Base-by-base conservation (phyloP, 1,139 yeast species). In the Hanseniaspora uvarum region DNA sequence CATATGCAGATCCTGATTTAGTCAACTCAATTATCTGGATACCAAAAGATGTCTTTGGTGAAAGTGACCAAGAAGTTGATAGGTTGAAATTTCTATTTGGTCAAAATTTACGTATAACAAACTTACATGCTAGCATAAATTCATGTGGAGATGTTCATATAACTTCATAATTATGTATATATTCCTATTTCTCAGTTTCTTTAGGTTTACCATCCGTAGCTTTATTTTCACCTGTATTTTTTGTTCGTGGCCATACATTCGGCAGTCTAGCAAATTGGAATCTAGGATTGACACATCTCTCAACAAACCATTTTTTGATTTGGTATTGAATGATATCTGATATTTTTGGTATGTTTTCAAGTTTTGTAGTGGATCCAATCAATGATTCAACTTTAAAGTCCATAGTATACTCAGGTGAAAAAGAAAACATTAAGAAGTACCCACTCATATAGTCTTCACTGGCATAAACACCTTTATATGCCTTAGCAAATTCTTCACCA, bases 271-370 rank as follows among this genome's bases (percentile, higher is more conserved):
- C 80, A 53, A 86, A 83, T 67, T 87, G 95, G 62, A 83, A 89
- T 59, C 95, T 74, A 1, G 99, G 99, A 61, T 87, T 94, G 7
- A 94, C 94, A 63, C 96, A 87, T 58, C 96, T 74, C 61, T 88
- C 96, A 31, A 83, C 80, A 65, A 94, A 88, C 95, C 96, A 88
- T 58, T 82, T 83, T 59, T 94, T 77, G 48, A 94, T 75, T 59
- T 83, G 82, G 57, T 80, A 79, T 63, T 92, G 97, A 36, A 94
- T 80, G 49, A 94, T 72, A 51, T 87, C 81, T 8, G 95, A 81
- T 39, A 94, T 81, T 63, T 92, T 88, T 10, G 98, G 97, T 14
- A 92, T 88, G 63, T 94, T 92, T 67, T 89, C 95, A 39, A 94
- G 72, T 64, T 92, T 83, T 0, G 97, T 89, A 53, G 96, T 75